phyloP scores from a whole-genome alignment of 139 green algal genomes.

The Auxenochlorella protothecoides region DNA sequence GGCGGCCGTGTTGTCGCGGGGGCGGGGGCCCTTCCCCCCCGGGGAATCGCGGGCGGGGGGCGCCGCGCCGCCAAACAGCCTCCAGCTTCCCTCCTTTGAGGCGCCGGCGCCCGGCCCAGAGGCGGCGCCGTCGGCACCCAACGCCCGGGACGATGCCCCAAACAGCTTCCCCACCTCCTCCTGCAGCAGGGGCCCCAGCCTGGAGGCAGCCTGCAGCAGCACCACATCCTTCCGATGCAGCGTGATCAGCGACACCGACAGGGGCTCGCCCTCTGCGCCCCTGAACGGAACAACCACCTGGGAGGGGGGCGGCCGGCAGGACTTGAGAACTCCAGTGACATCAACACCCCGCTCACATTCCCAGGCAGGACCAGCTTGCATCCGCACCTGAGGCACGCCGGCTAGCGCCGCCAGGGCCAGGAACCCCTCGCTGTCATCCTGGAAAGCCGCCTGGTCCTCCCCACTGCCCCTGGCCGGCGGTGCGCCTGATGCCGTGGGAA shows the following conservation, averaged over 20 bases:
- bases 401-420: slow-evolving; percentile 21
- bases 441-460: not conserved
- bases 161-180: slow-evolving; percentile 7
- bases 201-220: slow-evolving; percentile 20
- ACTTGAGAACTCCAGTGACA: too few relatives aligned
- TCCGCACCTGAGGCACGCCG: slow-evolving; percentile 23
- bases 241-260: slow-evolving; percentile 23
- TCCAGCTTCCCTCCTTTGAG: too few relatives aligned
- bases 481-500: slow-evolving; percentile 13
- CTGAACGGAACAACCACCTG: too few relatives aligned
- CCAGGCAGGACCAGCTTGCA: not conserved
- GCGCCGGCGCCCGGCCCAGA: too few relatives aligned
- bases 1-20: not conserved
- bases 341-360: too few relatives aligned
- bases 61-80: too few relatives aligned
- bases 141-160: not conserved
- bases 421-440: slow-evolving; percentile 13
- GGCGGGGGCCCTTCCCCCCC: not conserved
- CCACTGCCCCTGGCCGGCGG: not conserved
- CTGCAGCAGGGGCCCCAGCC: slow-evolving; percentile 23
- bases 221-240: slow-evolving; percentile 28
- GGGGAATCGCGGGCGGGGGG: not conserved
- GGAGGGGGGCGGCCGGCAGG: too few relatives aligned
- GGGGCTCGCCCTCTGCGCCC: slow-evolving; percentile 3
- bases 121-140: too few relatives aligned